These are phyloP conservation scores for Drechslerella stenobrocha DNA, from an alignment of 2,329 filamentous ascomycete genomes.

Conservation along the genomic window DNA sequence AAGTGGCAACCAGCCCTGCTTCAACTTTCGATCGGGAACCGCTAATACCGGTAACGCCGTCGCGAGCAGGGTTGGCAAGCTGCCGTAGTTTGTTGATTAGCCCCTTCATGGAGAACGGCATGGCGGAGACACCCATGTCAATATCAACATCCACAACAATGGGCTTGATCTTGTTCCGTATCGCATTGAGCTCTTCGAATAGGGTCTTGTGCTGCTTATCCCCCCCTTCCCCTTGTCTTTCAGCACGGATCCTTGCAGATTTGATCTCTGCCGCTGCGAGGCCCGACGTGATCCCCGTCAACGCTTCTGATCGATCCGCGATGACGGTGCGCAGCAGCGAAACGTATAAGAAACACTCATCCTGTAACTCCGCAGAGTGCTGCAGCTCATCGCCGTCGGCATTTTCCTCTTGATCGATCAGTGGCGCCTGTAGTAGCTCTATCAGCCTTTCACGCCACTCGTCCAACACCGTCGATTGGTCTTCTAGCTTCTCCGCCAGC, in stretches of 20 bases:
- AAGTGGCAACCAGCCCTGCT: conserved; percentile 63
- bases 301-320: conserved; percentile 74
- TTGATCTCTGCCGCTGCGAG: conserved; percentile 72
- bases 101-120: conserved; percentile 60
- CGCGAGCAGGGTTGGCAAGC: conserved; percentile 62
- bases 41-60: conserved; percentile 7
- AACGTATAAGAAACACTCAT: conserved; percentile 85
- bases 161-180: conserved; percentile 58
- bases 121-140: conserved; percentile 14
- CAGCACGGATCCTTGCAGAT: conserved; percentile 65
- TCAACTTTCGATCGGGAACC: conserved; percentile 45
- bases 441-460: conserved; percentile 75
- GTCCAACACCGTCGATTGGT: conserved; percentile 71
- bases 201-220: conserved; percentile 73
- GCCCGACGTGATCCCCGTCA: conserved; percentile 76
- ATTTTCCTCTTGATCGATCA: conserved; percentile 84
- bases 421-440: conserved; percentile 61
- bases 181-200: conserved; percentile 60
- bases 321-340: conserved; percentile 74
- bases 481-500: conserved; percentile 68
- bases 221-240: conserved; percentile 56
- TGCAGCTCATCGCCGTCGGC: conserved; percentile 88
- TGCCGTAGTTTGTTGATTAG: conserved; percentile 64
- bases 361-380: conserved; percentile 81
- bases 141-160: conserved; percentile 48